These are phyloP conservation scores for Epichloe amarillans DNA, from an alignment of 2,329 filamentous ascomycete genomes.

Conservation along the genomic window DNA sequence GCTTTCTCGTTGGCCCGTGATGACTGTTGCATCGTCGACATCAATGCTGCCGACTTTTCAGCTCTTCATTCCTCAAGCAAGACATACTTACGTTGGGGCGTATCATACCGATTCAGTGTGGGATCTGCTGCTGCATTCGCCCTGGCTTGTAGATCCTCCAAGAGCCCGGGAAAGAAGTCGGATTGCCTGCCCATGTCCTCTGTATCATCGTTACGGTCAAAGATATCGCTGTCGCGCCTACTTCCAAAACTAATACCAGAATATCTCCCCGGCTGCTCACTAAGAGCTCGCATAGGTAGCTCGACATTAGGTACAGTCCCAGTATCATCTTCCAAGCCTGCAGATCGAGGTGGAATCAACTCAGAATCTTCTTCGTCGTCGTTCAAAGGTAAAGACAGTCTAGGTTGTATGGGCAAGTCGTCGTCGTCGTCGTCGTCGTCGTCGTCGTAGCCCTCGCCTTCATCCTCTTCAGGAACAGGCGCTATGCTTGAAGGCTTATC, in stretches of 20 bases:
- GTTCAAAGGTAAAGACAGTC: conserved; percentile 41
- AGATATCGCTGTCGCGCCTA: conserved; percentile 39
- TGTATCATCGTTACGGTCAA: conserved; percentile 22
- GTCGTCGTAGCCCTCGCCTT: conserved; percentile 18
- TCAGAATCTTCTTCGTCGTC: conserved; percentile 34
- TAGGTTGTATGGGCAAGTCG: conserved; percentile 33
- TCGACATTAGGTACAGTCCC: conserved; percentile 47
- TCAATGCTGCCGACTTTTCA: conserved; percentile 19
- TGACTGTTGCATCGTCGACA: conserved; percentile 26
- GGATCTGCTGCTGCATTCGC: conserved; percentile 25
- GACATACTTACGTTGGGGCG: too few relatives aligned
- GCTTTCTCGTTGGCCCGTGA: conserved; percentile 29
- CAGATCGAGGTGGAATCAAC: conserved; percentile 38
- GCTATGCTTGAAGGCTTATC: conserved; percentile 16
- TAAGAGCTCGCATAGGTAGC: conserved; percentile 38
- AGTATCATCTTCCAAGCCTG: conserved; percentile 44
- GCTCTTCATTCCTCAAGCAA: neutral
- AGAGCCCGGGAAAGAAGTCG: conserved; percentile 37
- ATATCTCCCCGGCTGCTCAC: conserved; percentile 30
- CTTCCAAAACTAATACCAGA: conserved; percentile 42
- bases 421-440: neutral
- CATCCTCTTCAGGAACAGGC: conserved; percentile 20
- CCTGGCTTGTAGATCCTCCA: conserved; percentile 28
- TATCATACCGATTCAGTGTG: conserved; percentile 29
- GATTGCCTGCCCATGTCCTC: conserved; percentile 32